Conservation (phyloP, 2,329 filamentous ascomycete genomes). For the Endocalyx cinctus region DNA sequence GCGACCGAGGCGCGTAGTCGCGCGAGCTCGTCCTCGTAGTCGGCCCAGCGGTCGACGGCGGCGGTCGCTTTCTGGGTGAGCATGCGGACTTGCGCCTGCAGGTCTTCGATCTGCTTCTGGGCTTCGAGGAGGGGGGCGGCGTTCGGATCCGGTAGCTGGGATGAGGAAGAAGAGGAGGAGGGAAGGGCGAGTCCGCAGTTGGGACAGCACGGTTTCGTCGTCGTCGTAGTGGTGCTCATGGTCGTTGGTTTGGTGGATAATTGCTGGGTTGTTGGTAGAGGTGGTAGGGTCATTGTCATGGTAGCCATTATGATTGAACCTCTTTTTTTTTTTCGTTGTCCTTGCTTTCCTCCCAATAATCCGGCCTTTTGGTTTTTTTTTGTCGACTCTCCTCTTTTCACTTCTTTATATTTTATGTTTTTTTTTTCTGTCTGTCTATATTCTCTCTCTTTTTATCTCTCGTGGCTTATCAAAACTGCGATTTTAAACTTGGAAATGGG, state of each 20-base stretch:
- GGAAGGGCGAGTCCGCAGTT: slow-evolving; percentile 43
- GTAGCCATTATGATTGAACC: slow-evolving; percentile 9
- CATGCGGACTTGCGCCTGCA: slow-evolving; percentile 65
- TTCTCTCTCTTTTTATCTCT: too few species aligned
- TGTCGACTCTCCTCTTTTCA: too few species aligned
- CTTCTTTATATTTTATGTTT: too few species aligned
- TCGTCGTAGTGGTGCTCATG: slow-evolving; percentile 15
- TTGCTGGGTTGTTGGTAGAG: slow-evolving; percentile 10
- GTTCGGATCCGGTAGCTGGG: slow-evolving; percentile 28
- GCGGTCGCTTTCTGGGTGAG: slow-evolving; percentile 68
- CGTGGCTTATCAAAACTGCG: too few species aligned
- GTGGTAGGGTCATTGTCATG: slow-evolving; percentile 21
- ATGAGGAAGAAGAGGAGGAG: slow-evolving; percentile 18
- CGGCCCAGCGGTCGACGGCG: slow-evolving; percentile 61
- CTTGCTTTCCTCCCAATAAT: too few species aligned
- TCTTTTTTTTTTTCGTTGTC: too few species aligned
- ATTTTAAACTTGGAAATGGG: too few species aligned
- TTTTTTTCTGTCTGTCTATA: too few species aligned
- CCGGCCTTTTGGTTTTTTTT: too few species aligned
- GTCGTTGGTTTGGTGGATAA: slow-evolving; percentile 14
- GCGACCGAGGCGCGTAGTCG: slow-evolving; percentile 44
- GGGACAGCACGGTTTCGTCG: slow-evolving; percentile 39
- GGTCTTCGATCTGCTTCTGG: slow-evolving; percentile 59
- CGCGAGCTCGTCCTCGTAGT: slow-evolving; percentile 75
- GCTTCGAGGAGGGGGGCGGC: slow-evolving; percentile 46